These are phyloP conservation scores for Endogone sp. DNA, from an alignment of 192 early-diverging fungal species.

Conservation along the genomic window DNA sequence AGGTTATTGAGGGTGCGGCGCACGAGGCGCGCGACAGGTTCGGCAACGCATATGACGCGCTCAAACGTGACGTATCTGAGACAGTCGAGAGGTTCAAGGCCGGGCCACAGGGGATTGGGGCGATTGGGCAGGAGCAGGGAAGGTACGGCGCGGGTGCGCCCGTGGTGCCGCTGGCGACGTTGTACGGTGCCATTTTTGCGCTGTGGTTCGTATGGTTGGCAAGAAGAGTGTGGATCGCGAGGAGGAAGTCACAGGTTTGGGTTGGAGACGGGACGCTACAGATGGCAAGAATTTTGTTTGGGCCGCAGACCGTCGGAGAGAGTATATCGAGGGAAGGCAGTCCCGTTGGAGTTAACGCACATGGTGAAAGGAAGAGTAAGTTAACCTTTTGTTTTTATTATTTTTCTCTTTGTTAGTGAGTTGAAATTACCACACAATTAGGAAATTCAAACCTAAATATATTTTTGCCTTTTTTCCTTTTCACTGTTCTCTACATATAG, in stretches of 20 bases:
- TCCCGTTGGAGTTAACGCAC: background rate
- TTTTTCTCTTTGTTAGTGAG: too few species aligned
- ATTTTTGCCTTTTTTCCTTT: background rate
- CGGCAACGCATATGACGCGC: slow-evolving; percentile 13
- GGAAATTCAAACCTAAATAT: too few species aligned
- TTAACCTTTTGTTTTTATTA: background rate
- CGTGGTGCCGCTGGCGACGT: slow-evolving; percentile 28
- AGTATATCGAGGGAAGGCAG: background rate
- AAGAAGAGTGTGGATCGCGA: slow-evolving; percentile 29
- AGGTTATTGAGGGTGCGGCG: background rate
- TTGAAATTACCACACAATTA: too few species aligned
- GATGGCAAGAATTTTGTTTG: slow-evolving; percentile 8
- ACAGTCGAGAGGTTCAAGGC: background rate
- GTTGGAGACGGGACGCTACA: slow-evolving; percentile 30
- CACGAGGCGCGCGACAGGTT: background rate
- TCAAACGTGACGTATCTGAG: slow-evolving; percentile 20
- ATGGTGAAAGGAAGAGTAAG: background rate
- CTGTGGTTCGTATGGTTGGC: slow-evolving; percentile 32
- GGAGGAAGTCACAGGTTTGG: slow-evolving; percentile 28
- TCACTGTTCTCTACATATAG: background rate
- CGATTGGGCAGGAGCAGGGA: background rate
- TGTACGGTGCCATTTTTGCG: slow-evolving; percentile 29
- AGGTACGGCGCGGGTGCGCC: slow-evolving; percentile 10
- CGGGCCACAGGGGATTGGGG: background rate
- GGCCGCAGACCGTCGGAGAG: slow-evolving; percentile 7